Evolutionary conservation across 2,329 filamentous ascomycete genomes (phyloP).

Genomic region (Bipolaris gigantea): DNA sequence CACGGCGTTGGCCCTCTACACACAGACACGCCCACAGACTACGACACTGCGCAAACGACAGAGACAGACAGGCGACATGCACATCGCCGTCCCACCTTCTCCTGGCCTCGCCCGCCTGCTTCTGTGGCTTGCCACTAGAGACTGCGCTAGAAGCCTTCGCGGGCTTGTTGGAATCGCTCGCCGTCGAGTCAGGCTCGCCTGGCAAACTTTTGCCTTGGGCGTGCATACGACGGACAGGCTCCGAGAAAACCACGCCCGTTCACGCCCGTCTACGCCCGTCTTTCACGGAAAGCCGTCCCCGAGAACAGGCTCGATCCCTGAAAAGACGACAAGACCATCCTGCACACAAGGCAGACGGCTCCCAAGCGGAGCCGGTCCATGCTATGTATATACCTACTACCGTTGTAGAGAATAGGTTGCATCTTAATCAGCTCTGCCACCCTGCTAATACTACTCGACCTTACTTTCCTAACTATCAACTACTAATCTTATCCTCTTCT

Average conservation of each 20-base stretch:
- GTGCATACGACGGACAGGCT: conserved; percentile 6
- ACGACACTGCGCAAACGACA: not conserved
- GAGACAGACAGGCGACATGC: not conserved
- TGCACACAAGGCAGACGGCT: no score
- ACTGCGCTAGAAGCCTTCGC: conserved; percentile 27
- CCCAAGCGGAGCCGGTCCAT: not conserved
- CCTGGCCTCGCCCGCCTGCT: not conserved
- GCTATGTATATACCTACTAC: no score
- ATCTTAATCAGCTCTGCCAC: no score
- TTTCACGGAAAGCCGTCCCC: not conserved
- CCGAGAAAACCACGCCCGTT: conserved; percentile 3
- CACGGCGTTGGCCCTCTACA: no score
- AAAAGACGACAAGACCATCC: not conserved
- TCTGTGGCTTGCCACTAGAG: conserved; percentile 15
- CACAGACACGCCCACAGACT: no score
- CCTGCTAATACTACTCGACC: no score
- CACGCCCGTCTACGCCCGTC: not conserved
- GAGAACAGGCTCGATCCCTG: not conserved
- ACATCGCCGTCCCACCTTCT: conserved; percentile 7
- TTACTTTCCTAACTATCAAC: no score
- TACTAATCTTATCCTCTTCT: no score
- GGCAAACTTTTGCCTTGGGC: conserved; percentile 18
- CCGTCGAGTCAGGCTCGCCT: conserved; percentile 19
- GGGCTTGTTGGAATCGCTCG: conserved; percentile 11
- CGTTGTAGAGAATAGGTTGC: no score